Conservation (phyloP, 2,329 filamentous ascomycete species). For the Aspergillus luchuensis region DNA sequence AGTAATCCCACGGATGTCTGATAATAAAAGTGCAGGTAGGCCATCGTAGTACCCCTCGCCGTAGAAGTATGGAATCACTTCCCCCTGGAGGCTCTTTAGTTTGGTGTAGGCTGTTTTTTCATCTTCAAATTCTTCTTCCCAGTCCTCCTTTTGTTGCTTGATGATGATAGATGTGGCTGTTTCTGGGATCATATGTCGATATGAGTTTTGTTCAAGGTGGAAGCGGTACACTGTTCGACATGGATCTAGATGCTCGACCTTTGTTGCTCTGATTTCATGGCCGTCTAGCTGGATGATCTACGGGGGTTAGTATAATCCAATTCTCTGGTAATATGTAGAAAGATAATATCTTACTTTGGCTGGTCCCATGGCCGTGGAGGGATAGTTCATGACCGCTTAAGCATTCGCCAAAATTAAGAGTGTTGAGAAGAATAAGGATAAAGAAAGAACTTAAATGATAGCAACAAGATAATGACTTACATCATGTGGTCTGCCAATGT, state of each 20-base stretch:
- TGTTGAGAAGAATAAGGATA: accelerated
- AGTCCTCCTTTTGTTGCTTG: background rate
- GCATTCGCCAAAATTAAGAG: too few relatives aligned
- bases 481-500: too few relatives aligned
- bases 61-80: background rate
- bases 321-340: too few relatives aligned
- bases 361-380: background rate
- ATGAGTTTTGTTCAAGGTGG: background rate
- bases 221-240: background rate
- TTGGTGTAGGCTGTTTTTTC: background rate
- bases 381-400: background rate
- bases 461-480: too few relatives aligned
- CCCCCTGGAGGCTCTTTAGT: background rate
- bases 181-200: background rate
- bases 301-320: background rate
- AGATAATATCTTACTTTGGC: background rate
- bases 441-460: accelerated
- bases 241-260: background rate
- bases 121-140: background rate
- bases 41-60: background rate
- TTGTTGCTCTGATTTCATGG: background rate
- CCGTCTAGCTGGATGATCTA: background rate
- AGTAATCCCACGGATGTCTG: background rate
- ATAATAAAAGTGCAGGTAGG: background rate
- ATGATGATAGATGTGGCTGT: background rate